Conservation (phyloP, 305 asterid species). For the Fraxinus baroniana region DNA sequence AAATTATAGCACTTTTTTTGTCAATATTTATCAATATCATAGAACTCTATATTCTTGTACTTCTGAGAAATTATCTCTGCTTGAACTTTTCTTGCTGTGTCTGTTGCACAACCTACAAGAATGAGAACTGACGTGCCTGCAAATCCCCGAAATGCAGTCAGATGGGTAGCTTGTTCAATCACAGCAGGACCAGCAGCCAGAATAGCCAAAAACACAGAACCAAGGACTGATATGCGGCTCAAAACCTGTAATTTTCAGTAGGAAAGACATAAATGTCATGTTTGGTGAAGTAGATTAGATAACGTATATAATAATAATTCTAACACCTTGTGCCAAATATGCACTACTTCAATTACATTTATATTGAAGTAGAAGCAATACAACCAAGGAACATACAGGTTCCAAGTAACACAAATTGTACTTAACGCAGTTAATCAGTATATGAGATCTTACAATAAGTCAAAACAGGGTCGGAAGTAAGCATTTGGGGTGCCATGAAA, state of each 20-base stretch:
- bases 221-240: slow-evolving; percentile 92
- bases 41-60: slow-evolving; percentile 84
- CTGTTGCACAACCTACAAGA: slow-evolving; percentile 96
- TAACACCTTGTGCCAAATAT: not conserved
- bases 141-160: slow-evolving; percentile 89
- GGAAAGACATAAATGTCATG: not conserved
- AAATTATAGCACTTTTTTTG: not conserved
- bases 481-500: not conserved
- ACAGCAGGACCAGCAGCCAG: slow-evolving; percentile 95
- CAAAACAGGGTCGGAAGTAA: not conserved
- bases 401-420: not conserved
- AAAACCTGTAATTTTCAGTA: slow-evolving; percentile 52
- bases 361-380: not conserved
- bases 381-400: not conserved
- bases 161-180: slow-evolving; percentile 88
- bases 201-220: slow-evolving; percentile 78
- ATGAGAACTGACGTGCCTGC: slow-evolving; percentile 96
- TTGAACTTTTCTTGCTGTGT: slow-evolving; percentile 90
- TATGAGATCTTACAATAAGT: not conserved
- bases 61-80: slow-evolving; percentile 95
- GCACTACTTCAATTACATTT: not conserved
- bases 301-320: not conserved
- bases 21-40: slow-evolving; percentile 46
- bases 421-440: not conserved
- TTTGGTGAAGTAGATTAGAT: not conserved